Evolutionary conservation across 352 stramenopile species (phyloP).

Genomic region (Lagenidium giganteum): DNA sequence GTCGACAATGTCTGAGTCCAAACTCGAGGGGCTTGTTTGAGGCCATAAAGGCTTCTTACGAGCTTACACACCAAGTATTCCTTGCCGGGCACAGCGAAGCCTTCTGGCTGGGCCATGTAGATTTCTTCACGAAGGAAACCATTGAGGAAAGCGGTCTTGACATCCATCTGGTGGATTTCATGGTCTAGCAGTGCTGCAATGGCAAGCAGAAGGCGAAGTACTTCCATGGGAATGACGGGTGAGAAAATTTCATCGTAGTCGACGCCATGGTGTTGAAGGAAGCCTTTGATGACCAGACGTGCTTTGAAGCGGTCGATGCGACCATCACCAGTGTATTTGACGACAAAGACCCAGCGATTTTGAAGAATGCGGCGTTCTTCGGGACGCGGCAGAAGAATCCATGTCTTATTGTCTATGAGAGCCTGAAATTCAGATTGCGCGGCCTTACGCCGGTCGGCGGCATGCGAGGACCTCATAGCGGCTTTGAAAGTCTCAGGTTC

Average conservation of each 20-base stretch:
- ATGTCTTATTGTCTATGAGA: conserved; percentile 4
- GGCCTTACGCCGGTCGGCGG: background rate
- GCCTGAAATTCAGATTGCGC: background rate
- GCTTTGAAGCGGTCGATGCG: conserved; percentile 3
- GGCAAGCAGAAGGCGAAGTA: conserved; percentile 4
- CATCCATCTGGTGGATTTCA: conserved; percentile 23
- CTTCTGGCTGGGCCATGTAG: conserved; percentile 17
- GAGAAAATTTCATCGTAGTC: conserved; percentile 4
- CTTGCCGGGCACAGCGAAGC: no score
- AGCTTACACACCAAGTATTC: no score
- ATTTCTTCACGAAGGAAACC: conserved; percentile 13
- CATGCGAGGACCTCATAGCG: background rate
- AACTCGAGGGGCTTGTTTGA: no score
- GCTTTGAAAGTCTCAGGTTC: background rate
- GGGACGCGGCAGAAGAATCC: conserved; percentile 1
- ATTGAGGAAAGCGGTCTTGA: conserved; percentile 21
- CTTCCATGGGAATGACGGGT: conserved; percentile 4
- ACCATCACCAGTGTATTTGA: conserved; percentile 1
- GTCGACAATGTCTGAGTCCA: no score
- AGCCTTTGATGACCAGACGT: conserved; percentile 1
- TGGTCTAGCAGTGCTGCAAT: conserved; percentile 10
- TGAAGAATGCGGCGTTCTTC: background rate
- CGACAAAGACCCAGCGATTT: conserved; percentile 5
- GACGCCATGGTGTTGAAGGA: conserved; percentile 1
- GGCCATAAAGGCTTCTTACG: no score